Conservation (phyloP, 345 rosid species). For the Populus pruinosa region DNA sequence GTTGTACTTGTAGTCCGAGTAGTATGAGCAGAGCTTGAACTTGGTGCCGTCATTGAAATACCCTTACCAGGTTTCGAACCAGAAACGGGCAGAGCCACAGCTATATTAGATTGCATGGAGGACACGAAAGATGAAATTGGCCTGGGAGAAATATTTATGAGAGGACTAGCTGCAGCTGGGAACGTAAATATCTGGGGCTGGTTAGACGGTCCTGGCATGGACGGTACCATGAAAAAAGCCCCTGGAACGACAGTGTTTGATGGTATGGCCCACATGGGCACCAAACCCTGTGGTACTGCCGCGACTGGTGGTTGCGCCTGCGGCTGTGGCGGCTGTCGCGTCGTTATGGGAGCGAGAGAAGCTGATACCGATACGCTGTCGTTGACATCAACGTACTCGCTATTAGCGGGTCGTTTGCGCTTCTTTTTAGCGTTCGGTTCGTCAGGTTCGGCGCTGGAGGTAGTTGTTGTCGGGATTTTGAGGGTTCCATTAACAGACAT, state of each 20-base stretch:
- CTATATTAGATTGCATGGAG: constrained; percentile 43
- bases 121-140: constrained; percentile 59
- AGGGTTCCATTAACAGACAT: constrained; percentile 85
- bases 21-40: constrained; percentile 39
- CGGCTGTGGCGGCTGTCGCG: background rate
- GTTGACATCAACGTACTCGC: constrained; percentile 66
- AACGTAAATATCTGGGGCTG: constrained; percentile 59
- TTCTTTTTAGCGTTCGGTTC: constrained; percentile 50
- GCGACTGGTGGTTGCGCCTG: constrained; percentile 19
- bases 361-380: constrained; percentile 46
- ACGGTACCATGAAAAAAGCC: constrained; percentile 62
- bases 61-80: constrained; percentile 30
- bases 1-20: constrained; percentile 4
- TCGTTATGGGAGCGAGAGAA: constrained; percentile 48
- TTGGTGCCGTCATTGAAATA: constrained; percentile 53
- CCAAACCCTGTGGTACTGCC: constrained; percentile 50
- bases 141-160: constrained; percentile 44
- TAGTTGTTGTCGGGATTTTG: constrained; percentile 71
- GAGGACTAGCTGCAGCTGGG: constrained; percentile 48
- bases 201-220: constrained; percentile 38
- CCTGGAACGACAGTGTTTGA: constrained; percentile 58
- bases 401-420: constrained; percentile 66
- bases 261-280: constrained; percentile 85
- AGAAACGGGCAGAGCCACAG: constrained; percentile 29
- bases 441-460: constrained; percentile 36